Conservation (phyloP, 176 grass and related monocot species). For the Paspalum notatum region DNA sequence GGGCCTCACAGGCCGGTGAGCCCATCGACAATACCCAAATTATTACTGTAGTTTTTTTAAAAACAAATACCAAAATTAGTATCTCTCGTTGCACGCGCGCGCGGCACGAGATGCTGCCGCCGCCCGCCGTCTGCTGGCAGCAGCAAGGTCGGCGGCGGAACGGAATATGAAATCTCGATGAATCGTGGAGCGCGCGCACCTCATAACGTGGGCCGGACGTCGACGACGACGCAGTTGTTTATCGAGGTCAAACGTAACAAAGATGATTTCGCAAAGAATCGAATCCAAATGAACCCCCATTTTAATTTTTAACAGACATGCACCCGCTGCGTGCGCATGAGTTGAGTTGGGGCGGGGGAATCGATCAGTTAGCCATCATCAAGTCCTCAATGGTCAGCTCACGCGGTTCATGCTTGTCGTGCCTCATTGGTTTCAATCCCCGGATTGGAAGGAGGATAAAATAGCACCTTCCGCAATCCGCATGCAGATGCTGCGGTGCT, state of each 20-base stretch:
- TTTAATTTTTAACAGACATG: slow-evolving; percentile 14
- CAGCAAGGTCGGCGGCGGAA: slow-evolving; percentile 33
- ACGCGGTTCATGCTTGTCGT: not conserved
- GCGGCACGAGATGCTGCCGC: no score
- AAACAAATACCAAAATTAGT: no score
- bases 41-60: no score
- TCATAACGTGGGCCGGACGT: not conserved
- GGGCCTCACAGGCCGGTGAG: not conserved
- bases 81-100: not conserved
- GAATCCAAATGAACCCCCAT: not conserved
- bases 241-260: slow-evolving; percentile 30
- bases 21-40: not conserved
- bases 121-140: no score
- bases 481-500: not conserved
- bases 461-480: not conserved
- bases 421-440: not conserved
- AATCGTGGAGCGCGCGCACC: not conserved
- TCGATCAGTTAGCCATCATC: not conserved
- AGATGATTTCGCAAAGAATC: not conserved
- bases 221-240: not conserved
- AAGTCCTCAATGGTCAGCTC: not conserved
- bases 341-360: not conserved
- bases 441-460: not conserved
- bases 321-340: not conserved
- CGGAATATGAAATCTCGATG: slow-evolving; percentile 24